Base-by-base conservation (phyloP, 495 filamentous ascomycete species). In the Geopyxis carbonaria region DNA sequence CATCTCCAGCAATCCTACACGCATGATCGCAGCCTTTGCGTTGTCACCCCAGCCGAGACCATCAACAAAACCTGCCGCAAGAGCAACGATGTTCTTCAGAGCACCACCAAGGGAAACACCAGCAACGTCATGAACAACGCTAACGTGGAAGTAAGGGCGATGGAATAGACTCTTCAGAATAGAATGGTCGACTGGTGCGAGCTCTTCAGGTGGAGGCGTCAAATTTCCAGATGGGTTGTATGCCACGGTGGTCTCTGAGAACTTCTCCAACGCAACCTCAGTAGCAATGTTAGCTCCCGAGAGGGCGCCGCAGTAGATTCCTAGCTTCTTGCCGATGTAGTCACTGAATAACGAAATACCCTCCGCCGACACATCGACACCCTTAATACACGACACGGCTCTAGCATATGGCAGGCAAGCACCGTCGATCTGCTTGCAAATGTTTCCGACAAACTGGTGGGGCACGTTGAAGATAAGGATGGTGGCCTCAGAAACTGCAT, bases 31-130 rank as follows among this genome's bases (percentile, higher is more conserved):
- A 28, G 89, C 83, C 63, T 94, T 94, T 34, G 87, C 86, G 52
- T 93, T 97, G 62, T 93, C 84, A 47, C 87, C 91, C 91, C 91
- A 99, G 43, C 86, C 85, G 46, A 87, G 71, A 13, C 91, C 91
- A 37, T 87, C 82, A 41, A 95, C 84, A 64, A 89, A 95, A 38
- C 91, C 91, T 5, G 89, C 85, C 2, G 86, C 85, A 5, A 99
- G 62, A 8, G 91, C 91, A 39, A 99, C 80, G 45, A 99, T 79
- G 62, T 99, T 99, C 64, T 99, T 99, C 38, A 99, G 68, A 1
- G 91, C 91, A 11, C 91, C 91, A 21, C 84, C 79, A 38, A 99
- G 79, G 9, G 89, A 93, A 7, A 93, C 86, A 45, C 91, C 91
- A 3, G 85, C 91, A 4, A 95, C 87, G 50, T 99, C 91, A 22